Conservation (phyloP, 805 yeast genomes). For the Saccharomycopsis javanensis region DNA sequence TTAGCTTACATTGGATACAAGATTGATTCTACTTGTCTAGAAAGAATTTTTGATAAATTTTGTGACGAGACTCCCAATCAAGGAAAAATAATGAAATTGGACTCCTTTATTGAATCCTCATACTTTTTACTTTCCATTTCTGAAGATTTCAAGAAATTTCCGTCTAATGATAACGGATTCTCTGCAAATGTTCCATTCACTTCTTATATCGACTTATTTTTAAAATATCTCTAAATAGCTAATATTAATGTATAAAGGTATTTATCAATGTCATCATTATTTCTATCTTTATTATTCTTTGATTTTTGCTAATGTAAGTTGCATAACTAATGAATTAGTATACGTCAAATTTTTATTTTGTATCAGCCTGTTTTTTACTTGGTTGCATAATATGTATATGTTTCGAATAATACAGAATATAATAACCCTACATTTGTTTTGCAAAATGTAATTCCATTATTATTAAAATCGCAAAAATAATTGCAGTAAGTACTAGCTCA, state of each 20-base stretch:
- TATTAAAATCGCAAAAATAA: no score
- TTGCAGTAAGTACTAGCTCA: no score
- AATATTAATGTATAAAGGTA: not conserved
- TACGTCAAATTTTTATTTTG: no score
- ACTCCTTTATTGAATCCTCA: slow-evolving; percentile 13
- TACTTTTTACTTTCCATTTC: slow-evolving; percentile 10
- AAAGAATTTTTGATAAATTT: slow-evolving; percentile 8
- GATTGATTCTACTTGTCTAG: slow-evolving; percentile 3
- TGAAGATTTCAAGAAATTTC: slow-evolving; percentile 13
- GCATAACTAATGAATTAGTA: no score
- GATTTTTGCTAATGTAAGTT: no score
- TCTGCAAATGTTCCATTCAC: slow-evolving; percentile 7
- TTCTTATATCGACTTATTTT: slow-evolving; percentile 7
- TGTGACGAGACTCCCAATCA: not conserved
- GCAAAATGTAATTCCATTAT: no score
- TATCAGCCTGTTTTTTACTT: no score
- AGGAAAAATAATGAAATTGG: slow-evolving; percentile 13
- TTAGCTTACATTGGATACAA: slow-evolving; percentile 8
- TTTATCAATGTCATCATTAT: no score
- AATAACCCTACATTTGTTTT: no score
- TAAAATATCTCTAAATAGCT: slow-evolving; percentile 2
- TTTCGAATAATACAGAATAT: no score
- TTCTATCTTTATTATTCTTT: not conserved
- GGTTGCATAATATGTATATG: no score
- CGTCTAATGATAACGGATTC: slow-evolving; percentile 8